Conservation (phyloP, 2,329 filamentous ascomycete species). For the Exophiala sp. region DNA sequence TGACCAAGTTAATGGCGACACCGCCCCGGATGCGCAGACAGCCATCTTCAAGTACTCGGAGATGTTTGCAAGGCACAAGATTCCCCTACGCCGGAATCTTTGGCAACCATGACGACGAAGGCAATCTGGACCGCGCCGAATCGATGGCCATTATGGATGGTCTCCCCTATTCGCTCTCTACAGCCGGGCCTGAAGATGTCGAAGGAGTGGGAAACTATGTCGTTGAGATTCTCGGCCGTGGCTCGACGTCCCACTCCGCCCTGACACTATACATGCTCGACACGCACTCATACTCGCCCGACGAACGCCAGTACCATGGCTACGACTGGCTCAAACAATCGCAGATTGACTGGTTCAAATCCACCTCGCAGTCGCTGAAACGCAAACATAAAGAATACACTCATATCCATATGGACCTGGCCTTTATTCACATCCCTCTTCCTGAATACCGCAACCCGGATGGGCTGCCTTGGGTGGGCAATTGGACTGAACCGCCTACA, state of each 20-base stretch:
- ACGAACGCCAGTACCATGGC: constrained; percentile 80
- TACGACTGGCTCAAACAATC: constrained; percentile 96
- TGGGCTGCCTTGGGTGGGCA: constrained; percentile 56
- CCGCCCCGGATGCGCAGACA: constrained; percentile 82
- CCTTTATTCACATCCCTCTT: constrained; percentile 94
- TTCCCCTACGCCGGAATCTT: constrained; percentile 93
- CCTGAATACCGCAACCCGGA: constrained; percentile 70
- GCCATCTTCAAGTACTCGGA: constrained; percentile 91
- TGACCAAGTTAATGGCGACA: constrained; percentile 93
- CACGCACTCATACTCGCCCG: constrained; percentile 83
- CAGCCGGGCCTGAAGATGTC: constrained; percentile 71
- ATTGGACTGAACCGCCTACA: constrained; percentile 76
- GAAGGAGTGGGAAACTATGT: constrained; percentile 94
- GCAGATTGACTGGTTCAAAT: constrained; percentile 91
- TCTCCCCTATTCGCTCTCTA: constrained; percentile 83
- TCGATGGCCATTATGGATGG: constrained; percentile 84
- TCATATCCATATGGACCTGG: constrained; percentile 88
- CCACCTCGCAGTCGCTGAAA: constrained; percentile 67
- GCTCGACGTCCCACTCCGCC: constrained; percentile 75
- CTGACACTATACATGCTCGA: constrained; percentile 93
- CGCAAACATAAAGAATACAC: constrained; percentile 76
- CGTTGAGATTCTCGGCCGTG: constrained; percentile 78
- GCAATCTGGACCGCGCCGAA: constrained; percentile 64
- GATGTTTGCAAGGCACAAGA: constrained; percentile 75
- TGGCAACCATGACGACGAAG: constrained; percentile 95